Evolutionary conservation across 805 yeast genomes (phyloP).

Genomic region (Lachancea cidri): DNA sequence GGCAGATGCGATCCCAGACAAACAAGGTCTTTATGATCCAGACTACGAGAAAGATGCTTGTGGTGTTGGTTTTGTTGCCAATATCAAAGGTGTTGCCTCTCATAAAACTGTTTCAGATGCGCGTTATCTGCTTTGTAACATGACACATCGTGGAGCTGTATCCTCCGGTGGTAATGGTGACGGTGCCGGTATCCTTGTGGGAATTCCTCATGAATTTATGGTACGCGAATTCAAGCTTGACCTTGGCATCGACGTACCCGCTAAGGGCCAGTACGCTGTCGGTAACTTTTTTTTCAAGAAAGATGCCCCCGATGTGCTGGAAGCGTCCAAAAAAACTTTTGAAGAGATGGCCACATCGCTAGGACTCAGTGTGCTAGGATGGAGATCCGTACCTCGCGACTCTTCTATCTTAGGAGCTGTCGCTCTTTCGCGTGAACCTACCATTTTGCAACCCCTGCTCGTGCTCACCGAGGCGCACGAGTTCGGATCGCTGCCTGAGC

Average conservation of each 20-base stretch:
- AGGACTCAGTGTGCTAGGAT: slow-evolving; percentile 80
- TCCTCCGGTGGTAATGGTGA: slow-evolving; percentile 97
- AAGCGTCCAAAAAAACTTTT: slow-evolving; percentile 68
- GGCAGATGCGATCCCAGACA: slow-evolving; percentile 85
- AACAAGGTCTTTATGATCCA: slow-evolving; percentile 90
- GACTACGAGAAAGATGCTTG: slow-evolving; percentile 94
- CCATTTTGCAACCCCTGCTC: slow-evolving; percentile 87
- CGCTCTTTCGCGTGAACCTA: slow-evolving; percentile 87
- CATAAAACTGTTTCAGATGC: slow-evolving; percentile 95
- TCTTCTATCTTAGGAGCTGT: slow-evolving; percentile 94
- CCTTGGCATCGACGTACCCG: slow-evolving; percentile 64
- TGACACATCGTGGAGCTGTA: slow-evolving; percentile 99
- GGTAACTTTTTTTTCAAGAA: slow-evolving; percentile 94
- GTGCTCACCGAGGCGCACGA: slow-evolving; percentile 48
- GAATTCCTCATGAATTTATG: slow-evolving; percentile 87
- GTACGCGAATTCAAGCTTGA: slow-evolving; percentile 74
- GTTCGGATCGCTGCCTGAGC: slow-evolving; percentile 35
- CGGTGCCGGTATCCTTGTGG: slow-evolving; percentile 95
- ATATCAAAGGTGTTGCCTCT: slow-evolving; percentile 79
- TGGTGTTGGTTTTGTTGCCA: slow-evolving; percentile 97
- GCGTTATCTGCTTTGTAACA: slow-evolving; percentile 78
- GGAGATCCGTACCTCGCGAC: slow-evolving; percentile 95
- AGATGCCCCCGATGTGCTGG: slow-evolving; percentile 60
- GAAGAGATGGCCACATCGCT: slow-evolving; percentile 72
- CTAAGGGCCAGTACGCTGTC: slow-evolving; percentile 83